A percentile compares a stretch with the other conserved stretches of the same genome.
Conservation (phyloP, 2,329 filamentous ascomycete genomes). For the Colletotrichum sp. region DNA sequence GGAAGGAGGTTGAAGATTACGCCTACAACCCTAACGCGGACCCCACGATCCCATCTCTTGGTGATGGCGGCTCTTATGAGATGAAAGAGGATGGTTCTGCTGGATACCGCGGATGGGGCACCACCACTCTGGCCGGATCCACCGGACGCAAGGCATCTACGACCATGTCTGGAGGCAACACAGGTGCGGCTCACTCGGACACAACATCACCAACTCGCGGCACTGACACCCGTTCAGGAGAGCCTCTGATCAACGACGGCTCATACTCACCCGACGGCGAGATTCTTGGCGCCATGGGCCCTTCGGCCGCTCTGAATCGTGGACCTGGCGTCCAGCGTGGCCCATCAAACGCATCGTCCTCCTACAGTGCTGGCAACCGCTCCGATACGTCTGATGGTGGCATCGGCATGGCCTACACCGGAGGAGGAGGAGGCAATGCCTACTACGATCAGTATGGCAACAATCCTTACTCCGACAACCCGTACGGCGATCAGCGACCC, state of each 20-base stretch:
- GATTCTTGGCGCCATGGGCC: slow-evolving; percentile 82
- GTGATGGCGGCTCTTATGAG: slow-evolving; percentile 64
- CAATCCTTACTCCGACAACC: slow-evolving; percentile 60
- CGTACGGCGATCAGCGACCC: slow-evolving; percentile 38
- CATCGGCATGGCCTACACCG: slow-evolving; percentile 49
- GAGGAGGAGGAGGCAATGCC: slow-evolving; percentile 32
- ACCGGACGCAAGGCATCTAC: slow-evolving; percentile 86
- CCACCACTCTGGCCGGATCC: slow-evolving; percentile 70
- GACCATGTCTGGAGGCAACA: slow-evolving; percentile 79
- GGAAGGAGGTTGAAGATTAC: slow-evolving; percentile 97
- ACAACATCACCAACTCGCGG: slow-evolving; percentile 71
- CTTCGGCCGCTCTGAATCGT: slow-evolving; percentile 69
- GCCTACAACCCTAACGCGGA: slow-evolving; percentile 98
- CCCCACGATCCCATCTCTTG: slow-evolving; percentile 69
- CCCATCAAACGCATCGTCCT: slow-evolving; percentile 93
- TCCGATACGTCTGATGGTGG: slow-evolving; percentile 71
- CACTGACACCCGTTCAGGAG: slow-evolving; percentile 74
- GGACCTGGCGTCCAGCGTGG: slow-evolving; percentile 80
- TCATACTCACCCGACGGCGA: slow-evolving; percentile 73
- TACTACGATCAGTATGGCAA: slow-evolving; percentile 67
- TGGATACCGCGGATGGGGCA: slow-evolving; percentile 95
- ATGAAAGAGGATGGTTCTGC: slow-evolving; percentile 78
- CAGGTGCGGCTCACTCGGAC: slow-evolving; percentile 74
- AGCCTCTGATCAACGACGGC: slow-evolving; percentile 62
- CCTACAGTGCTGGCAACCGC: slow-evolving; percentile 82